phyloP scores from a whole-genome alignment of 192 early-diverging fungal species.

The Coemansia sp. region DNA sequence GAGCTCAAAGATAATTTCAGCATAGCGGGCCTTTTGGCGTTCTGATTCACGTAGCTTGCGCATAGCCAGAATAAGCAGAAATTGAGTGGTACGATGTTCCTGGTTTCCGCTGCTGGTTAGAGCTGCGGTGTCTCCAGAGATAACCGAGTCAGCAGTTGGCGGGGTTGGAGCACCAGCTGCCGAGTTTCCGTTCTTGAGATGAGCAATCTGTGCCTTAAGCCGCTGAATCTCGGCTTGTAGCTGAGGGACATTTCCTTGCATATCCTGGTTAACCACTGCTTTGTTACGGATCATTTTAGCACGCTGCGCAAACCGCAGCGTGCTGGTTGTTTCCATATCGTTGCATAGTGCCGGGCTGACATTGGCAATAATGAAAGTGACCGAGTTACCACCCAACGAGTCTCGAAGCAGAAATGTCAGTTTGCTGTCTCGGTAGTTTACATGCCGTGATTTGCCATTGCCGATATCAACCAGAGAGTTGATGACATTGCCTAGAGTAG shows the following conservation, averaged over 20 bases:
- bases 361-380: conserved; percentile 66
- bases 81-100: conserved; percentile 44
- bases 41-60: conserved; percentile 54
- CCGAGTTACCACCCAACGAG: conserved; percentile 68
- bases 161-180: background rate
- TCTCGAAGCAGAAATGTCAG: conserved; percentile 68
- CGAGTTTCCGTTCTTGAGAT: conserved; percentile 8
- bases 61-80: conserved; percentile 50
- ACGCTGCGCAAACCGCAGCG: conserved; percentile 65
- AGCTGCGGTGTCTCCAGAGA: background rate
- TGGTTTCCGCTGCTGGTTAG: background rate
- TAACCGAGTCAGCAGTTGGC: background rate
- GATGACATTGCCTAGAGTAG: conserved; percentile 78
- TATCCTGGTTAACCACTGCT: conserved; percentile 67
- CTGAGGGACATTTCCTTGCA: conserved; percentile 64
- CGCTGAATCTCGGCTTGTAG: conserved; percentile 60
- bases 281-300: conserved; percentile 73
- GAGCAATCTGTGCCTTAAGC: conserved; percentile 52
- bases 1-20: conserved; percentile 51
- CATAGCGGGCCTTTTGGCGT: conserved; percentile 54
- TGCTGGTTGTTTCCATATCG: conserved; percentile 62
- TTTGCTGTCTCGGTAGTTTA: conserved; percentile 68
- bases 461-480: conserved; percentile 70
- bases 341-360: conserved; percentile 56
- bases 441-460: conserved; percentile 59